Evolutionary conservation across 306 rosid genomes (phyloP), one percentile per base, ranked within the genome.

Genomic region (Cicer bijugum): DNA sequence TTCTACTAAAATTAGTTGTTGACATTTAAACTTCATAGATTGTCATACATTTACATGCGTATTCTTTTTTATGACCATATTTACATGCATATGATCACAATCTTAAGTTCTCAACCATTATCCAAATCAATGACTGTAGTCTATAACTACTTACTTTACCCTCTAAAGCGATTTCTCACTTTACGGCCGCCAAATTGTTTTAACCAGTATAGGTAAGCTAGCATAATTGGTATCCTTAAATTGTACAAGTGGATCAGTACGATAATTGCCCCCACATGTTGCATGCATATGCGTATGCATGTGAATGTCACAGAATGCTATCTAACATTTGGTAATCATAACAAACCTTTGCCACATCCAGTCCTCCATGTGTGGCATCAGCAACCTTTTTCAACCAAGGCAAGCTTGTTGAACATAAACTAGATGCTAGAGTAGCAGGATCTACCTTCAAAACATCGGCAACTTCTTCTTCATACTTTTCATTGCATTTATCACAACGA

Each of bases 391-490:
- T 86, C 63, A 87, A 78, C 88, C 84, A 84, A 69, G 97, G 88
- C 53, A 86, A 75, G 82, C 78, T 81, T 84, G 83, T 85, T 1
- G 91, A 60, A 79, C 7, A 28, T 4, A 28, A 19, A 75, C 69
- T 85, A 48, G 87, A 45, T 51, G 70, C 75, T 5, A 78, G 73
- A 37, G 75, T 37, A 68, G 85, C 51, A 9, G 85, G 81, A 82
- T 86, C 90, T 76, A 46, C 78, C 71, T 87, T 87, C 79, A 38
- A 50, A 84, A 83, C 55, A 71, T 86, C 83, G 47, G 97, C 88
- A 72, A 84, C 82, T 84, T 94, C 98, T 70, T 83, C 88, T 82
- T 94, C 97, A 74, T 72, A 94, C 79, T 87, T 89, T 67, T 88
- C 89, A 33, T 85, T 83, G 84, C 98, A 94, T 42, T 65, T 71